phyloP scores from a whole-genome alignment of 371 early-diverging fungal genomes.

The Conidiobolus incongruus region DNA sequence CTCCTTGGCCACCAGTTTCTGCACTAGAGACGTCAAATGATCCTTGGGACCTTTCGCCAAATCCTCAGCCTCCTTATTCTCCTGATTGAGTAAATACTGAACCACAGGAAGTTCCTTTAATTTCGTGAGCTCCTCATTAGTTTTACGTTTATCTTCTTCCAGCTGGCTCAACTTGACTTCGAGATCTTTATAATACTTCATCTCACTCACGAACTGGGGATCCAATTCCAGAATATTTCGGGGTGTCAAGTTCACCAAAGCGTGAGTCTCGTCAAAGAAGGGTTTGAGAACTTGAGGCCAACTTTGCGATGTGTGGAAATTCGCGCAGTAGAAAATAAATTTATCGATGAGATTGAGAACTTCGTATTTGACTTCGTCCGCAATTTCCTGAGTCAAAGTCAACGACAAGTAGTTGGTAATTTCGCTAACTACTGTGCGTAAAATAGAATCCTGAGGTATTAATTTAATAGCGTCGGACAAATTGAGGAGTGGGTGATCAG shows the following conservation, averaged over 20 bases:
- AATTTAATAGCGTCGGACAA: slow-evolving; percentile 2
- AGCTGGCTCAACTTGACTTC: background rate
- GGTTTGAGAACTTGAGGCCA: background rate
- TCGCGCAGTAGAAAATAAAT: background rate
- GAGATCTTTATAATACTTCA: background rate
- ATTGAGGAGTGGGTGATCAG: slow-evolving; percentile 7
- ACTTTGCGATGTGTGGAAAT: background rate
- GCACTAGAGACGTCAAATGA: slow-evolving; percentile 13
- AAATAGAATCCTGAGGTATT: background rate
- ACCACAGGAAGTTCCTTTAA: background rate
- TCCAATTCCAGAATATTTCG: background rate
- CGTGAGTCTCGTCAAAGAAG: background rate
- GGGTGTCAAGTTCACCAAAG: background rate
- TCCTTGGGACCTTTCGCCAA: slow-evolving; percentile 5
- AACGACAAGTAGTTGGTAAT: background rate
- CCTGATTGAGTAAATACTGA: background rate
- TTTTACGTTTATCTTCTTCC: background rate
- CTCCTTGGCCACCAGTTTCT: slow-evolving; percentile 14
- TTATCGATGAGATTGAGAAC: background rate
- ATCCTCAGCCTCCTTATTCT: slow-evolving; percentile 1
- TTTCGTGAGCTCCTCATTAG: background rate
- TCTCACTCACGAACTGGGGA: background rate
- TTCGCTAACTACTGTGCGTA: background rate
- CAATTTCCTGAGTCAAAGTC: background rate
- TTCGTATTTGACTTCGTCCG: background rate